These are phyloP conservation scores for Neopestalotiopsis sp. DNA, from an alignment of 2,329 filamentous ascomycete genomes.

Conservation along the genomic window DNA sequence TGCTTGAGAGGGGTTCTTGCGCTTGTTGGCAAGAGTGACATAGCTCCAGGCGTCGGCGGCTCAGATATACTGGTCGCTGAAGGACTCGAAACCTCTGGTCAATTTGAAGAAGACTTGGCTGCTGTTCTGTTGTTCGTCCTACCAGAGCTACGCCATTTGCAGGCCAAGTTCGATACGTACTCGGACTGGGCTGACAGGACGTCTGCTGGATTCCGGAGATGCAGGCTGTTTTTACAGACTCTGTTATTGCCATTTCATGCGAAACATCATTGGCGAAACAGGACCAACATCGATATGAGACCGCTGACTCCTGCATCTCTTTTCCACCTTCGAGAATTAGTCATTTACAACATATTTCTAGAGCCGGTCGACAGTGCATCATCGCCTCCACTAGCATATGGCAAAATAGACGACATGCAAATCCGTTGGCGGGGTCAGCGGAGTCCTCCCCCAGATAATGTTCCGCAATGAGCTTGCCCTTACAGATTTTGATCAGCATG, in stretches of 20 bases:
- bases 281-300: neutral
- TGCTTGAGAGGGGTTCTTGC: neutral
- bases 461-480: no score
- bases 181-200: neutral
- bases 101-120: neutral
- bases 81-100: neutral
- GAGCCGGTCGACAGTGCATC: neutral
- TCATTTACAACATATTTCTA: neutral
- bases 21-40: neutral
- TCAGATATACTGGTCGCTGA: neutral
- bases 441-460: no score
- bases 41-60: neutral
- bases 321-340: neutral
- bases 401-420: neutral
- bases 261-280: neutral
- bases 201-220: neutral
- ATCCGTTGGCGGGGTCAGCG: neutral
- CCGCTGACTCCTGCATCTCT: neutral
- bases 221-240: neutral
- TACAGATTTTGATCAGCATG: no score
- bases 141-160: neutral
- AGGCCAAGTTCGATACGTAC: neutral
- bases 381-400: neutral
- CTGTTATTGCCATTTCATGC: neutral
- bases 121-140: neutral